phyloP scores from a whole-genome alignment of 2,329 filamentous ascomycete species.

The Zymoseptoria crescenta region DNA sequence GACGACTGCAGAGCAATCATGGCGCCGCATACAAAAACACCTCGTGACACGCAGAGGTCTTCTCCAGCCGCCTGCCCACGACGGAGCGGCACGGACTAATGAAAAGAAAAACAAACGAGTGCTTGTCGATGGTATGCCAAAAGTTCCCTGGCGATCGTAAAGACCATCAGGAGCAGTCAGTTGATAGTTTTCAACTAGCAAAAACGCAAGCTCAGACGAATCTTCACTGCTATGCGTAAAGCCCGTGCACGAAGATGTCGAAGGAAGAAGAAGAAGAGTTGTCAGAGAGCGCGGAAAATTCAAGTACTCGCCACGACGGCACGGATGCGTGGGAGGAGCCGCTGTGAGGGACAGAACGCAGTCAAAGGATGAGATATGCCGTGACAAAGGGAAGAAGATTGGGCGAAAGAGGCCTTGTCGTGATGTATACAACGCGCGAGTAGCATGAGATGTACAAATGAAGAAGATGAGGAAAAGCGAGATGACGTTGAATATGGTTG shows the following conservation, averaged over 20 bases:
- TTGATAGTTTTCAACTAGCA: conserved; percentile 84
- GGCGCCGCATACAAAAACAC: too few relatives aligned
- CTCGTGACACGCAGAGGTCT: conserved; percentile 1
- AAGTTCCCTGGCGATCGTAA: conserved; percentile 68
- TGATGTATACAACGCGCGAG: too few relatives aligned
- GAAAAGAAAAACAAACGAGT: conserved; percentile 14
- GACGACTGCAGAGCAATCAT: too few relatives aligned
- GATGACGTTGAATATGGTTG: not conserved
- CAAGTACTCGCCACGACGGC: not conserved
- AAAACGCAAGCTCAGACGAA: conserved; percentile 80
- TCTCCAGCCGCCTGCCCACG: conserved; percentile 13
- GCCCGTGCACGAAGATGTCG: conserved; percentile 47
- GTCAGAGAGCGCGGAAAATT: not conserved
- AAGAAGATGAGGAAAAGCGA: too few relatives aligned
- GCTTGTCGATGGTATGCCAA: conserved; percentile 42
- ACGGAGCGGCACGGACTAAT: conserved; percentile 12
- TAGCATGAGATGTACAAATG: too few relatives aligned
- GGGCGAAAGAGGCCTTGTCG: too few relatives aligned
- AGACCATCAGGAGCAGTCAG: conserved; percentile 68
- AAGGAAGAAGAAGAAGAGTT: not conserved
- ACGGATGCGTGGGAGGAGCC: not conserved
- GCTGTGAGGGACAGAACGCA: not conserved
- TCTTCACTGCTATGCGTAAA: conserved; percentile 80
- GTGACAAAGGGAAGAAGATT: too few relatives aligned
- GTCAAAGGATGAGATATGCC: not conserved